These are phyloP conservation scores for Suaeda aralocaspica DNA, from an alignment of 148 eudicot species.

Conservation along the genomic window DNA sequence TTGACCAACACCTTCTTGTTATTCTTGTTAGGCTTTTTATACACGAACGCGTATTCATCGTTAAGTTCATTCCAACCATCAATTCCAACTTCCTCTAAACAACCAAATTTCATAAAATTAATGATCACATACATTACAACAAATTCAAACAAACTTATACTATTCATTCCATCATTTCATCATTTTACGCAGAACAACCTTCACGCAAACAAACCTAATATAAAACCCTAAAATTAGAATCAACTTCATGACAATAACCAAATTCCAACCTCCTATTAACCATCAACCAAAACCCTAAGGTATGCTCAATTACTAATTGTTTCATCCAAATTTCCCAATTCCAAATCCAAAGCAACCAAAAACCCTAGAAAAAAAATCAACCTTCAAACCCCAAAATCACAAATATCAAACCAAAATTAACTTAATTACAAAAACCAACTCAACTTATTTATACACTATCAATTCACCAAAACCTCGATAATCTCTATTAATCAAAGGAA, in stretches of 20 bases:
- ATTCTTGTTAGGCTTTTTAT: slow-evolving; percentile 50
- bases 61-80: slow-evolving; percentile 73
- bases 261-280: background rate
- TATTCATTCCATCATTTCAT: too few species aligned
- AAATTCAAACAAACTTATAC: background rate
- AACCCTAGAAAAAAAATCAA: background rate
- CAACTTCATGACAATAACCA: background rate
- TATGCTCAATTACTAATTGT: too few species aligned
- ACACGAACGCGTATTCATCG: slow-evolving; percentile 69
- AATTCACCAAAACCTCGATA: too few species aligned
- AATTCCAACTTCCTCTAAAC: slow-evolving; percentile 74
- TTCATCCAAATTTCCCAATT: too few species aligned
- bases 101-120: slow-evolving; percentile 2
- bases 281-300: too few species aligned
- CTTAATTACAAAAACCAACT: too few species aligned
- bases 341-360: background rate
- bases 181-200: too few species aligned
- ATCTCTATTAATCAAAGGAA: background rate
- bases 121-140: background rate
- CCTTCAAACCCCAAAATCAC: background rate
- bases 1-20: slow-evolving; percentile 72
- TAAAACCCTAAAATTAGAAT: too few species aligned
- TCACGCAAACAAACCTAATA: too few species aligned
- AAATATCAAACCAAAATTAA: too few species aligned
- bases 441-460: too few species aligned